These are phyloP conservation scores for Chenopodium berlandieri DNA, from an alignment of 148 eudicot genomes.

Conservation along the genomic window DNA sequence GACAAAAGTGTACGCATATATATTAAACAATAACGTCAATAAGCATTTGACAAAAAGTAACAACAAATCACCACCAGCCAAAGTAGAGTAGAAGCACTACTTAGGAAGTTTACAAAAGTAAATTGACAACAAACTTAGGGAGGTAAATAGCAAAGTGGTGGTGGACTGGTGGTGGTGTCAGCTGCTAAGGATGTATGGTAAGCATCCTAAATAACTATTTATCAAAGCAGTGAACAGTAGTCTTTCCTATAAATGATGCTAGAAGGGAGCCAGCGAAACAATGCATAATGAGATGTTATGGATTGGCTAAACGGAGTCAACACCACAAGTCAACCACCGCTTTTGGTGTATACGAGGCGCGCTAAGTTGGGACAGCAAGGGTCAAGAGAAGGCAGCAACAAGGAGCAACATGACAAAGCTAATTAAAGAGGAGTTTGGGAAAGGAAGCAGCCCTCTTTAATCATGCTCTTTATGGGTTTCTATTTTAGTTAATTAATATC, in stretches of 20 bases:
- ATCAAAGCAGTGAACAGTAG: background rate
- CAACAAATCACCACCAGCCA: background rate
- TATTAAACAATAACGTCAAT: background rate
- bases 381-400: no score
- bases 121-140: background rate
- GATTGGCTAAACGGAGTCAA: no score
- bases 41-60: background rate
- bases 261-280: background rate
- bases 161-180: no score
- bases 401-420: no score
- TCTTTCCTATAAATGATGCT: background rate
- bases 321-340: no score
- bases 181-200: background rate
- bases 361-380: no score
- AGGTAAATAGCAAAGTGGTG: background rate
- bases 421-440: no score
- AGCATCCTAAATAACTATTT: background rate
- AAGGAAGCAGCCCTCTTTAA: no score
- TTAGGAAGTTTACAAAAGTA: background rate
- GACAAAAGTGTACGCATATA: background rate
- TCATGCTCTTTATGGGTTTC: no score
- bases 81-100: background rate
- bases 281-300: background rate
- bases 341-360: no score
- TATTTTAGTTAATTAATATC: no score